A percentile compares a stretch with the other conserved stretches of the same genome.
Evolutionary conservation across 2,329 filamentous ascomycete species (phyloP).

Genomic region (Trichoderma sp.): DNA sequence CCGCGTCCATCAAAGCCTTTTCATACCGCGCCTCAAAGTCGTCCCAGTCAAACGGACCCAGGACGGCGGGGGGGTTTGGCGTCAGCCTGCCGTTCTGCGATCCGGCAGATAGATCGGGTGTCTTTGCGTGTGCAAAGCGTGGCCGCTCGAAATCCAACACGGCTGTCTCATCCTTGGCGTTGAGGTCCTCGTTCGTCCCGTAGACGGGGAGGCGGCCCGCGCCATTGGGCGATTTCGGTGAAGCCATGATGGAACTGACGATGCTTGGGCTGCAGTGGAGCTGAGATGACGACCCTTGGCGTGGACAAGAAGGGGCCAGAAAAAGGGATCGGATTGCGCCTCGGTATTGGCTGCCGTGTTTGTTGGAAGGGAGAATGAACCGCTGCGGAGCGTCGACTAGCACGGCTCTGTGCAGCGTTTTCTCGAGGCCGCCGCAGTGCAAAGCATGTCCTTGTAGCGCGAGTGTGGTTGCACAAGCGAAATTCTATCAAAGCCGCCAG

Average conservation of each 20-base stretch:
- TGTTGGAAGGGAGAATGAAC: not conserved
- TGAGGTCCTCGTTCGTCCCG: constrained; percentile 23
- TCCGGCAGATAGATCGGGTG: constrained; percentile 43
- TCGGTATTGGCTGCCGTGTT: not conserved
- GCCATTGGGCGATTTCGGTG: constrained; percentile 23
- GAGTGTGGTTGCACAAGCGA: not conserved
- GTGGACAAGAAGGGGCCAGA: not conserved
- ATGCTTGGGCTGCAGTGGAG: constrained; percentile 10
- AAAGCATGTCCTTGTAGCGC: not conserved
- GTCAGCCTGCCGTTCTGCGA: constrained; percentile 39
- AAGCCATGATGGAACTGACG: constrained; percentile 27
- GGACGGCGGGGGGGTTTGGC: constrained; percentile 53
- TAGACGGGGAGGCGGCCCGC: constrained; percentile 18
- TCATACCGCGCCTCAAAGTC: constrained; percentile 72
- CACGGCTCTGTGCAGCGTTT: not conserved
- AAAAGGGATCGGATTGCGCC: not conserved
- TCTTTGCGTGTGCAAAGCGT: constrained; percentile 34
- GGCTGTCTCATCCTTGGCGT: constrained; percentile 27
- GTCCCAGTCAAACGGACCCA: constrained; percentile 72
- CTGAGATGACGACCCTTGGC: constrained; percentile 13
- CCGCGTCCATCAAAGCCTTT: constrained; percentile 62
- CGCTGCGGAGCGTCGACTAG: constrained; percentile 1
- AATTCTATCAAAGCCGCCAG: not conserved
- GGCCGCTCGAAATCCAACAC: constrained; percentile 31
- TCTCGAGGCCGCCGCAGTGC: not conserved